Base-by-base conservation (phyloP, 2,329 filamentous ascomycete genomes). In the Alternaria metachromatica region DNA sequence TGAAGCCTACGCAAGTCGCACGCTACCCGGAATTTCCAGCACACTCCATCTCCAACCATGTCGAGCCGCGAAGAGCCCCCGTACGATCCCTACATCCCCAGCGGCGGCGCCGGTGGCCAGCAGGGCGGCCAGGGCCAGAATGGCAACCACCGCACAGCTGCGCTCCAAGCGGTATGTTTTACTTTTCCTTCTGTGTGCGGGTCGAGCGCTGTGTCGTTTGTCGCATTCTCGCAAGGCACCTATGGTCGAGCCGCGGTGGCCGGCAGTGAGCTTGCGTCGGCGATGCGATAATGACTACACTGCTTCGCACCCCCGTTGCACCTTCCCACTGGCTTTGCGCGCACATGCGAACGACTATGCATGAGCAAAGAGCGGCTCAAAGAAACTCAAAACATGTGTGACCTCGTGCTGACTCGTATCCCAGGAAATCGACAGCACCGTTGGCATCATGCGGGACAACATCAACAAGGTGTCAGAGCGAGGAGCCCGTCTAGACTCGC, bases 391-490 rank as follows among this genome's bases (percentile, higher is more conserved):
- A 12, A 11, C 33, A 9, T 65, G 11, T 28, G 25, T 60, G 56
- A 58, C 58, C 41, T 60, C 45, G 55, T 66, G 15, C 68, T 70
- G 61, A 70, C 66, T 55, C 23, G 56, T 41, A 54, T 28, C 2
- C 43, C 51, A 99, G 96, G 92, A 98, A 96, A 97, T 99, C 82
- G 92, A 98, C 81, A 92, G 94, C 78, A 97, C 95, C 55, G 93
- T 97, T 76, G 91, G 91, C 78, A 92, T 96, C 72, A 97, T 99
- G 95, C 90, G 92, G 77, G 91, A 97, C 81, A 99, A 99, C 85
- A 96, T 99, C 86, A 94, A 94, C 86, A 96, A 96, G 83, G 93
- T 97, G 67, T 94, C 92, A 46, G 90, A 97, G 83, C 94, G 96
- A 87, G 96, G 96, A 79, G 92, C 94, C 78, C 89, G 90, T 73